Evolutionary conservation across 257 asterid genomes (phyloP).

Genomic region (Apocynum venetum): DNA sequence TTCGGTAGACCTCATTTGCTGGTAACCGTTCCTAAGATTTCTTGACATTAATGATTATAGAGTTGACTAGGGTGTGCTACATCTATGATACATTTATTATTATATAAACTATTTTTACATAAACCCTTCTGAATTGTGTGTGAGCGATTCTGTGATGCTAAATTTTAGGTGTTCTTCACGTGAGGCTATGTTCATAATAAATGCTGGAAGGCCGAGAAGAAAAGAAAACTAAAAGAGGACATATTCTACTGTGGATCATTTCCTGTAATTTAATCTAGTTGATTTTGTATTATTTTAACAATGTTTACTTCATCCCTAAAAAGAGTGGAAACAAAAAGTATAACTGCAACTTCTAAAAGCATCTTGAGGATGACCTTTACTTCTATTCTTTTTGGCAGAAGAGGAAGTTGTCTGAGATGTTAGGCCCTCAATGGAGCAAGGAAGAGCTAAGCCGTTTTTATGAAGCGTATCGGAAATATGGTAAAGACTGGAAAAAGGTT

Average conservation of each 20-base stretch:
- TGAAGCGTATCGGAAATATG: constrained; percentile 76
- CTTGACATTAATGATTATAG: not conserved
- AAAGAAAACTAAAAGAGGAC: not conserved
- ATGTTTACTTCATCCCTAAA: not conserved
- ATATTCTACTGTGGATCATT: not conserved
- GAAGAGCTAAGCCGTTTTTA: constrained; percentile 80
- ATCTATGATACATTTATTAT: not conserved
- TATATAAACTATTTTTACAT: not conserved
- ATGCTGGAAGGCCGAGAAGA: not conserved
- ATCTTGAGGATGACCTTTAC: not conserved
- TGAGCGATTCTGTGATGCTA: no score
- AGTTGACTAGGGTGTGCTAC: not conserved
- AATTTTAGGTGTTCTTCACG: not conserved
- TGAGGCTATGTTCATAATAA: not conserved
- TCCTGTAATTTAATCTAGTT: not conserved
- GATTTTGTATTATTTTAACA: not conserved
- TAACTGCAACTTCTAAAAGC: not conserved
- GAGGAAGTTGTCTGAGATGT: constrained; percentile 78
- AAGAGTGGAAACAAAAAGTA: not conserved
- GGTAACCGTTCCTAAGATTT: not conserved
- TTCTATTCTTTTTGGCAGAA: constrained; percentile 42
- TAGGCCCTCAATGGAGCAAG: constrained; percentile 81
- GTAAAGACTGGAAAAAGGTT: constrained; percentile 92
- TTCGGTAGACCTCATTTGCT: not conserved
- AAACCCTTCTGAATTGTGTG: not conserved